Base-by-base conservation (phyloP, 441 rosid species). In the Syzygium malaccense region DNA sequence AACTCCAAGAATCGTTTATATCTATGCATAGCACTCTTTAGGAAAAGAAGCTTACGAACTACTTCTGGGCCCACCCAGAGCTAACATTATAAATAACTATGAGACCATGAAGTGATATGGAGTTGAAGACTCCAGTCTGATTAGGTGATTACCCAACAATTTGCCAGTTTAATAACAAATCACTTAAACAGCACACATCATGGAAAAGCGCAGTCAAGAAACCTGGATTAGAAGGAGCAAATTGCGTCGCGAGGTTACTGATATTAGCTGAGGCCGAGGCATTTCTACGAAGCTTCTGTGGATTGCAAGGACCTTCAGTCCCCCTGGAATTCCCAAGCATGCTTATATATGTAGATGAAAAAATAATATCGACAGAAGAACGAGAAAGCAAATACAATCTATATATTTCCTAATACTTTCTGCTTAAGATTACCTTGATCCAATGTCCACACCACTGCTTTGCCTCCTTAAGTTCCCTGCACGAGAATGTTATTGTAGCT, bases 191-290 rank as follows among this genome's bases (percentile, higher is more conserved):
- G 32, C 23, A 32, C n/a, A 56, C n/a, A 32, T 55, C 68, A 80
- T n/a, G 19, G 57, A 51, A 15, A 33, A 33, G 1, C 28, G 14
- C 71, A 85, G 41, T 20, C 23, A 28, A 57, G 18, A 84, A 66
- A 96, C 99, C 98, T 94, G 94, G 89, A 89, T 91, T 95, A 78
- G 93, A 28, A 85, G 96, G 37, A 86, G 91, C 41, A 78, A 80
- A 45, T 86, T 92, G 95, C 2, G 91, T 89, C 37, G 92, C 92
- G 86, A 96, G 90, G 88, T 87, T 94, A 92, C 90, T 92, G 45
- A 98, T 94, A 88, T 93, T 94, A 89, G 95, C 95, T 13, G 98
- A 91, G 48, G 93, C 95, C 45, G 99, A 98, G 66, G 95, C 93
- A 91, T 95, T 94, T 87, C 98, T 92, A 55, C 98, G 94, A 71